phyloP scores from a whole-genome alignment of 805 yeast genomes.

The Jamesozyma gamospora region DNA sequence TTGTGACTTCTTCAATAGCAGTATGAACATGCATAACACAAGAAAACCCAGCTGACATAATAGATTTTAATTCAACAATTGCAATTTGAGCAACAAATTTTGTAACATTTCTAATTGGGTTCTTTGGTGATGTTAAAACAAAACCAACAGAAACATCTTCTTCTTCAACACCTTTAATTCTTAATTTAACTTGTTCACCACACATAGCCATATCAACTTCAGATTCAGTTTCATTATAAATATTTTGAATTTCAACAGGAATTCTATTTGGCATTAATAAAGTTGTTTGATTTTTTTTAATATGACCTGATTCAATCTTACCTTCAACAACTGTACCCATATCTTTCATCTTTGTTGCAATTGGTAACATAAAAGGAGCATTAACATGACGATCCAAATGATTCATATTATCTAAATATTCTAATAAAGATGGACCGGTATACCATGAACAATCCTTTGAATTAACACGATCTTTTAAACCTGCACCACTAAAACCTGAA shows the following conservation, averaged over 20 bases:
- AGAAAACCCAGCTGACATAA: conserved; percentile 88
- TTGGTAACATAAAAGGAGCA: conserved; percentile 96
- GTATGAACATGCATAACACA: conserved; percentile 99
- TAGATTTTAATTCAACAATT: conserved; percentile 90
- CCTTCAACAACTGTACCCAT: conserved; percentile 98
- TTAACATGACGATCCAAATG: conserved; percentile 76
- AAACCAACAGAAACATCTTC: conserved; percentile 90
- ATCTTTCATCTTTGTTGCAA: conserved; percentile 90
- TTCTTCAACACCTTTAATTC: conserved; percentile 92
- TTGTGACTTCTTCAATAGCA: conserved; percentile 89
- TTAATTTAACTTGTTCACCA: conserved; percentile 95
- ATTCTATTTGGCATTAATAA: conserved; percentile 88
- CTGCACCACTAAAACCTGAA: conserved; percentile 96
- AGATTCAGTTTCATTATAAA: conserved; percentile 90
- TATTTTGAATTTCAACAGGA: conserved; percentile 72
- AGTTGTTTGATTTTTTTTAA: conserved; percentile 66
- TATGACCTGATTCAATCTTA: conserved; percentile 91
- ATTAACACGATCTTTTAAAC: conserved; percentile 77
- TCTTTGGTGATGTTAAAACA: conserved; percentile 74
- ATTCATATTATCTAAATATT: conserved; percentile 75
- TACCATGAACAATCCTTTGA: conserved; percentile 82
- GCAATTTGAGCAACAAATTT: conserved; percentile 94
- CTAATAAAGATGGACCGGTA: conserved; percentile 82
- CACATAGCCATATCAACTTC: conserved; percentile 84
- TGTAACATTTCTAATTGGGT: conserved; percentile 86